Percentiles rank a stretch among this genome's conserved stretches.
phyloP scores from a whole-genome alignment of 2,329 filamentous ascomycete species.

The Fusarium sp. region DNA sequence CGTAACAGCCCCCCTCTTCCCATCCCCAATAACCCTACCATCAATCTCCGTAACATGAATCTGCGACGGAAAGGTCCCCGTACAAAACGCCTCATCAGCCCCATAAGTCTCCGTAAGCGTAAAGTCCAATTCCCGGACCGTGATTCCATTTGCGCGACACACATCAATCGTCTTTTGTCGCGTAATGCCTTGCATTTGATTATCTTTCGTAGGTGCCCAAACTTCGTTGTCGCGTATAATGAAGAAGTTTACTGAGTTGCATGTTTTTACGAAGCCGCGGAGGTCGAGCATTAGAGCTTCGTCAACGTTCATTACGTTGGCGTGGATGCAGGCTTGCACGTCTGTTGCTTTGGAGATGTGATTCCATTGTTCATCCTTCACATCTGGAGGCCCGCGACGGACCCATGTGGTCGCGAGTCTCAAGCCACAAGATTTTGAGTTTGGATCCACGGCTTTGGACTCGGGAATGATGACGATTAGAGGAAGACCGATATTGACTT shows the following conservation, averaged over 20 bases:
- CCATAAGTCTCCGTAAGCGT: not conserved
- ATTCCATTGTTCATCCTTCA: slow-evolving; percentile 15
- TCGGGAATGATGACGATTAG: slow-evolving; percentile 11
- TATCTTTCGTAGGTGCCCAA: slow-evolving; percentile 11
- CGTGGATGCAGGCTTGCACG: slow-evolving; percentile 1
- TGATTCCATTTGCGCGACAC: accelerated
- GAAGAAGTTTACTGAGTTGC: slow-evolving; percentile 18
- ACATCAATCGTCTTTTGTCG: slow-evolving; percentile 1
- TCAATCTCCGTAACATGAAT: slow-evolving; percentile 4
- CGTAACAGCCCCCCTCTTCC: not conserved
- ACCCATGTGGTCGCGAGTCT: slow-evolving; percentile 6
- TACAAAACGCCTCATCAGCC: slow-evolving; percentile 3
- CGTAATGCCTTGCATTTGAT: slow-evolving; percentile 12
- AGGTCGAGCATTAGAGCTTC: not conserved
- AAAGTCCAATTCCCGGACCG: not conserved
- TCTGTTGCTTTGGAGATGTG: slow-evolving; percentile 12
- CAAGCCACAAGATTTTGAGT: not conserved
- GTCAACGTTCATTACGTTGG: slow-evolving; percentile 4
- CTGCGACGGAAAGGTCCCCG: not conserved
- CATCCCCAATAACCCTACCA: not conserved
- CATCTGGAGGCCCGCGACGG: not conserved
- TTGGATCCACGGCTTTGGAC: slow-evolving; percentile 8
- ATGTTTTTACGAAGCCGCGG: not conserved
- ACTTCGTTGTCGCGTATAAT: slow-evolving; percentile 4
- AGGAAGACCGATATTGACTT: slow-evolving; percentile 5